A percentile compares a stretch with the other conserved stretches of the same genome.
These are phyloP conservation scores for Ogataea nitratoaversa DNA, from an alignment of 805 yeast genomes.

Conservation along the genomic window DNA sequence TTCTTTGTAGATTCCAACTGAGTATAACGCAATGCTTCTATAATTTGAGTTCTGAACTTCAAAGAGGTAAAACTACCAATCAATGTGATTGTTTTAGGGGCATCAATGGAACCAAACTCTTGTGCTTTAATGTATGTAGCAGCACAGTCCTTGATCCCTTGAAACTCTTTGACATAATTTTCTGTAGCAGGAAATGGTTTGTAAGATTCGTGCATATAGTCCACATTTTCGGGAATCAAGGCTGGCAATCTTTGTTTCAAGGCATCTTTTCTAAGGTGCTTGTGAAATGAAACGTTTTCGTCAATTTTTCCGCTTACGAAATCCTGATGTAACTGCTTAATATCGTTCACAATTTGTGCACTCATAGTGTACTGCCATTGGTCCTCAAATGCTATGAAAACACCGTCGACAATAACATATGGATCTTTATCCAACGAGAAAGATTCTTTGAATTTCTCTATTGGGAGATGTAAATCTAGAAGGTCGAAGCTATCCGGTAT, in stretches of 20 bases:
- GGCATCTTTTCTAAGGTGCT: conserved; percentile 41
- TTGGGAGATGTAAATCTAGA: conserved; percentile 19
- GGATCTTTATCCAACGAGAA: conserved; percentile 43
- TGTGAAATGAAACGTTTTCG: conserved; percentile 29
- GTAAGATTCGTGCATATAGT: conserved; percentile 17
- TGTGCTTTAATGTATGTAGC: not conserved
- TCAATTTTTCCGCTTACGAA: conserved; percentile 27
- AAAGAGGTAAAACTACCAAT: conserved; percentile 51
- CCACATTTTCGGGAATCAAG: conserved; percentile 46
- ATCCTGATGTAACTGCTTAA: conserved; percentile 28
- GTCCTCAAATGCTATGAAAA: conserved; percentile 44
- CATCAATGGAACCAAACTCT: not conserved
- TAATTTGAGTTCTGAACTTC: conserved; percentile 40
- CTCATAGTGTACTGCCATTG: conserved; percentile 55
- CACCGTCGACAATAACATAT: conserved; percentile 68
- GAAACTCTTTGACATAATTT: conserved; percentile 1
- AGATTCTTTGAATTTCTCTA: conserved; percentile 23
- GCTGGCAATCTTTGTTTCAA: conserved; percentile 41
- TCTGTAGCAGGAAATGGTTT: conserved; percentile 6
- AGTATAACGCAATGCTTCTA: conserved; percentile 28
- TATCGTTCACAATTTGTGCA: conserved; percentile 54
- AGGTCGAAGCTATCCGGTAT: conserved; percentile 4
- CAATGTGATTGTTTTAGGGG: conserved; percentile 39
- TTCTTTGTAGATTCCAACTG: conserved; percentile 1
- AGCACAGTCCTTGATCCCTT: not conserved